A percentile compares a stretch with the other conserved stretches of the same genome.
phyloP scores from a whole-genome alignment of 306 rosid genomes.

The Gynostemma pentaphyllum region DNA sequence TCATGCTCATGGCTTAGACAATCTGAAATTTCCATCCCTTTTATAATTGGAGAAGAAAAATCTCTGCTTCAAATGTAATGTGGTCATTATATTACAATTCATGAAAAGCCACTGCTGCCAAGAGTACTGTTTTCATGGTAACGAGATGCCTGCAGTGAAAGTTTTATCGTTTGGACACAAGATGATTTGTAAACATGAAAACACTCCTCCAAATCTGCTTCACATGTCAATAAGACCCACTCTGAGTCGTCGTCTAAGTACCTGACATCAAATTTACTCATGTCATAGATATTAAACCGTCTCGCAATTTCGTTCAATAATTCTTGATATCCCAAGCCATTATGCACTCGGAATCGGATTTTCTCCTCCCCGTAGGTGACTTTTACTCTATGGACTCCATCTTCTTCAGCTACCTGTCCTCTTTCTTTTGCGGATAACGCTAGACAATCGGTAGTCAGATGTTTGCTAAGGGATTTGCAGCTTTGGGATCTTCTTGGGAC shows the following conservation, averaged over 20 bases:
- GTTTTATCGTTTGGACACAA: constrained; percentile 47
- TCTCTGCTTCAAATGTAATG: constrained; percentile 2
- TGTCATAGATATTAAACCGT: constrained; percentile 50
- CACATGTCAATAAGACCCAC: constrained; percentile 86
- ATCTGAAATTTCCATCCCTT: not conserved
- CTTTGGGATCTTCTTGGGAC: constrained; percentile 48
- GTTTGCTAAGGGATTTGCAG: constrained; percentile 44
- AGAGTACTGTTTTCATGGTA: constrained; percentile 12
- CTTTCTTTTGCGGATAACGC: constrained; percentile 7
- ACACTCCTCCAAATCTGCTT: constrained; percentile 86
- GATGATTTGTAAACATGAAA: constrained; percentile 60
- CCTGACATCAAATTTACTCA: constrained; percentile 49
- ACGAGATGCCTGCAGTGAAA: constrained; percentile 45
- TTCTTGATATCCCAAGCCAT: constrained; percentile 32
- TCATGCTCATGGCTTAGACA: not conserved
- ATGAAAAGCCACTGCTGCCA: constrained; percentile 19
- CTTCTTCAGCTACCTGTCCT: constrained; percentile 13
- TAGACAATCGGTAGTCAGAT: constrained; percentile 15
- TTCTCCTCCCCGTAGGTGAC: constrained; percentile 65
- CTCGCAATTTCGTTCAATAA: constrained; percentile 49
- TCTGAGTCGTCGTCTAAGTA: constrained; percentile 92
- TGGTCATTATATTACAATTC: constrained; percentile 5
- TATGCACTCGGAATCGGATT: constrained; percentile 61
- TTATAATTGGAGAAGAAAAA: not conserved
- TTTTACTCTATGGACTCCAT: constrained; percentile 43